Conservation (phyloP, 176 grass and related monocot species). For the Melocanna baccifera region DNA sequence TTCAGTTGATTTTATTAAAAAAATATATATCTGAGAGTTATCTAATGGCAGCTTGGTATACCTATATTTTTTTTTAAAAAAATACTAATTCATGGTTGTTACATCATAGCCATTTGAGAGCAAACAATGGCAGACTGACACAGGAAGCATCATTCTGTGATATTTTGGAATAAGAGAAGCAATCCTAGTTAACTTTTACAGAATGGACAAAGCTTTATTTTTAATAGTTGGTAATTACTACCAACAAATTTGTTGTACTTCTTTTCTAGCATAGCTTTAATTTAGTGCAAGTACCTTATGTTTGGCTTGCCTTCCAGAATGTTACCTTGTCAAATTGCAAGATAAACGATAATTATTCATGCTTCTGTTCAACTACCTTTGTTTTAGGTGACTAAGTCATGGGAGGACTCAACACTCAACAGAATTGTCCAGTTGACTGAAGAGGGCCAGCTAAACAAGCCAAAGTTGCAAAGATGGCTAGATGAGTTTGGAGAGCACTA, state of each 20-base stretch:
- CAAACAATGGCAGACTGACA: neutral
- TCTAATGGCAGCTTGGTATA: neutral
- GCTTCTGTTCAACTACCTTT: slow-evolving; percentile 26
- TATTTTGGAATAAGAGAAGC: neutral
- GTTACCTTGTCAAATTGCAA: slow-evolving; percentile 13
- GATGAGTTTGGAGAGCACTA: slow-evolving; percentile 97
- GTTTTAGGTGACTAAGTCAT: slow-evolving; percentile 89
- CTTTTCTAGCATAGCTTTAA: neutral
- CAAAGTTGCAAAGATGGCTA: slow-evolving; percentile 95
- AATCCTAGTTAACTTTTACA: neutral
- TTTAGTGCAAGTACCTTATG: neutral
- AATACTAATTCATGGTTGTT: neutral
- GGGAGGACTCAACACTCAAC: slow-evolving; percentile 95
- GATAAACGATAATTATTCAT: slow-evolving; percentile 27
- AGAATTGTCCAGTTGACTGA: slow-evolving; percentile 86
- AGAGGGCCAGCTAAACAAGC: slow-evolving; percentile 96
- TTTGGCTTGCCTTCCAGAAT: slow-evolving; percentile 1
- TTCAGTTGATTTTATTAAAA: neutral
- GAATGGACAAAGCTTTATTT: neutral
- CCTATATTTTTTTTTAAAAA: neutral
- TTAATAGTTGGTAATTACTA: slow-evolving; percentile 3
- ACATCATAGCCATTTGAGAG: neutral
- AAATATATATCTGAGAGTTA: neutral
- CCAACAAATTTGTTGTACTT: neutral
- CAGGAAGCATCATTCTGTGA: neutral